phyloP scores from a whole-genome alignment of 164 flowering plant genomes.

The Macadamia integrifolia region DNA sequence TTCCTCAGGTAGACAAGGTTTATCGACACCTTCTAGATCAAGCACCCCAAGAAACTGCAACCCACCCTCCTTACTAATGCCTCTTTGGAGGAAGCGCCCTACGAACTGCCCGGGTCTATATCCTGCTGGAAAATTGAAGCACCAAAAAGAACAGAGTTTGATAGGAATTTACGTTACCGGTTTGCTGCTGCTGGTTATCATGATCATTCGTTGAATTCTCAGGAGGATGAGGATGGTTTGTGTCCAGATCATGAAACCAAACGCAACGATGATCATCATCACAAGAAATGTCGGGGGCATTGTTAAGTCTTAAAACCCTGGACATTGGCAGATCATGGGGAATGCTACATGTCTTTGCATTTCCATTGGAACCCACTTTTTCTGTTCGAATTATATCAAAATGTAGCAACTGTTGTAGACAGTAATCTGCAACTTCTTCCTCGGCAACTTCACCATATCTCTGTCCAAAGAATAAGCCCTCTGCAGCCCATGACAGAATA shows the following conservation, averaged over 20 bases:
- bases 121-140: slow-evolving; percentile 3
- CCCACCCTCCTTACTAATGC: not conserved
- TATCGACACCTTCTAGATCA: slow-evolving; percentile 16
- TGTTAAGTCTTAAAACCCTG: not conserved
- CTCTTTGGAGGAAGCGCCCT: not conserved
- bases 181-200: too few relatives aligned
- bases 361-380: slow-evolving; percentile 6
- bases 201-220: too few relatives aligned
- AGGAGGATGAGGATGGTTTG: too few relatives aligned
- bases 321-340: slow-evolving; percentile 15
- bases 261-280: too few relatives aligned
- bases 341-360: slow-evolving; percentile 10
- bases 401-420: slow-evolving; percentile 16
- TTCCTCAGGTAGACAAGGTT: slow-evolving; percentile 4
- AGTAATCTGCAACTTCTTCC: too few relatives aligned
- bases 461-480: too few relatives aligned
- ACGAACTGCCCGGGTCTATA: too few relatives aligned
- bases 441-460: too few relatives aligned
- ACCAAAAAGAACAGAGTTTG: slow-evolving; percentile 1
- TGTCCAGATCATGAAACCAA: not conserved
- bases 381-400: slow-evolving; percentile 23
- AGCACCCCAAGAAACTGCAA: slow-evolving; percentile 10
- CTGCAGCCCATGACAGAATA: not conserved
- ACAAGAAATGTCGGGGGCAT: not conserved
- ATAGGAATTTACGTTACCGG: not conserved